Evolutionary conservation across 2,329 filamentous ascomycete species (phyloP).

Genomic region (Hortaea werneckii): DNA sequence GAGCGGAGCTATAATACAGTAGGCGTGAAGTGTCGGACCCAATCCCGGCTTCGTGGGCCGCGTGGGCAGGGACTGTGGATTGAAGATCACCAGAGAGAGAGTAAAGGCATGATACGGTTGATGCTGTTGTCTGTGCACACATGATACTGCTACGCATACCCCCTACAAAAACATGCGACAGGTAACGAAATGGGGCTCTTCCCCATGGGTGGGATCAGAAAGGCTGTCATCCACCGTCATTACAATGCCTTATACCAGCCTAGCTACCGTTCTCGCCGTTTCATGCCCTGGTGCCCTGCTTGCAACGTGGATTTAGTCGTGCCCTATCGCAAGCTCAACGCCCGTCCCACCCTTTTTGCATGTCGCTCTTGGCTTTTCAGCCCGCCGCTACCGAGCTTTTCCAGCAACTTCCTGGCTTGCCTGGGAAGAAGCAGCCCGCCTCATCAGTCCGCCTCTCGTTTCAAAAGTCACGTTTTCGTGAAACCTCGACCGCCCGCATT

Average conservation of each 20-base stretch:
- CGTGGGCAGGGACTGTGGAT: too few relatives aligned
- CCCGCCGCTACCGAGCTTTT: neutral
- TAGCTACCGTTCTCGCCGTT: neutral
- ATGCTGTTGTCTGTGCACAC: too few relatives aligned
- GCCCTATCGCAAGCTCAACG: neutral
- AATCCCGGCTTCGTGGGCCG: too few relatives aligned
- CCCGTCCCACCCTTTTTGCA: neutral
- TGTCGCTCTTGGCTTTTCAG: neutral
- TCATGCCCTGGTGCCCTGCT: neutral
- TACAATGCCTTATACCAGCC: neutral
- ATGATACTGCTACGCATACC: too few relatives aligned
- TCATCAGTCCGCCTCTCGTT: neutral
- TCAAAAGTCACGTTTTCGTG: neutral
- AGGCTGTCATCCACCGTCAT: neutral
- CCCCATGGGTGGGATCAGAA: too few relatives aligned
- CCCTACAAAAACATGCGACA: too few relatives aligned
- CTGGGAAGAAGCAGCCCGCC: too few relatives aligned
- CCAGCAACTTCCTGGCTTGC: neutral
- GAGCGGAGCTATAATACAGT: too few relatives aligned
- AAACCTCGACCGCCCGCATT: neutral
- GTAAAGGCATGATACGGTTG: too few relatives aligned
- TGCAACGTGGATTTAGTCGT: neutral
- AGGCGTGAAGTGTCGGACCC: too few relatives aligned
- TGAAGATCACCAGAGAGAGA: too few relatives aligned
- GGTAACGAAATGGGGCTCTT: too few relatives aligned